Evolutionary conservation across 179 eudicot species (phyloP), one percentile per base, ranked within the genome.

Genomic region (Sideroxylon spinosum): DNA sequence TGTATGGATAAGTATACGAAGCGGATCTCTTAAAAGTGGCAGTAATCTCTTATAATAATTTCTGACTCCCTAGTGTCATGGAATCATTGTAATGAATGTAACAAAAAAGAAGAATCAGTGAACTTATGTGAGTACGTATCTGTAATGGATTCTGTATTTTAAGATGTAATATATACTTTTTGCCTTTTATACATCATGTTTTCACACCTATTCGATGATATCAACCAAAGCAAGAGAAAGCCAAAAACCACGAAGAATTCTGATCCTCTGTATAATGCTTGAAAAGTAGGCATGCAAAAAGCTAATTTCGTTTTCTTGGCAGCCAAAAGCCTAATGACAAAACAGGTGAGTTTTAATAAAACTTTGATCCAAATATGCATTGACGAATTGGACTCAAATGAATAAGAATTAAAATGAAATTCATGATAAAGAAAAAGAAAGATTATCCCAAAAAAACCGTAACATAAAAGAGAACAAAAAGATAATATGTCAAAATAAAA

Each of bases 101-200:
- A 44, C 20, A 29, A 61, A 37, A 29, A 61, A 37, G 44, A 37
- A 14, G 56, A 75, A 74, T 55, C 17, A 60, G 68, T 61, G 32
- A 74, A 44, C 37, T 68, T 74, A 74, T 46, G 20, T 60, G 20
- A 55, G 49, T 73, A 16, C 11, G 61, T 52, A 11, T 52, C n/a
- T 55, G 76, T 55, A 71, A 55, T 72, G 23, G 14, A 4, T 72
- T 49, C 26, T 32, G 17, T 6, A 6, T 37, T 28, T 16, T 55
- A 16, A 70, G 6, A 55, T 25, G 46, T 72, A 28, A 25, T 26
- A 25, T 26, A 26, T 72, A 6, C 9, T 28, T 56, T 57, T 9
- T 7, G 52, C 28, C 5, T 74, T 11, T 57, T 57, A 13, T 74
- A 65, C 29, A n/a, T 59, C 9, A 12, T 50, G 8, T 9, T 50